Evolutionary conservation across 371 early-diverging fungal species (phyloP).

Genomic region (Mortierella sp.): DNA sequence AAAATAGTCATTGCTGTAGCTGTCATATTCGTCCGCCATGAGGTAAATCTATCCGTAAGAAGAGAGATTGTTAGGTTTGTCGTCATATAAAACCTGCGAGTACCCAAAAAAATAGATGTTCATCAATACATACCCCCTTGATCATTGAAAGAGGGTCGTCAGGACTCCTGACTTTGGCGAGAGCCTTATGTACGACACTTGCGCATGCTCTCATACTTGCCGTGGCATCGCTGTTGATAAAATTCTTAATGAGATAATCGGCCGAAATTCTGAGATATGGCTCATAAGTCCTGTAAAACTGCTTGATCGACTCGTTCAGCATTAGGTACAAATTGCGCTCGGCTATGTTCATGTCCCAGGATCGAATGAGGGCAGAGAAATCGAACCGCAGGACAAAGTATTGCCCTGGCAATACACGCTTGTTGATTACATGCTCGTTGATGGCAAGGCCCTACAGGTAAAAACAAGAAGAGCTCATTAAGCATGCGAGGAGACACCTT

Average conservation of each 20-base stretch:
- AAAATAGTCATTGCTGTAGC: slow-evolving; percentile 44
- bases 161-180: slow-evolving; percentile 15
- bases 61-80: slow-evolving; percentile 20
- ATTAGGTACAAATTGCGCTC: slow-evolving; percentile 28
- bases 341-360: slow-evolving; percentile 15
- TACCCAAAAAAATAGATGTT: background rate
- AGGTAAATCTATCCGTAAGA: slow-evolving; percentile 41
- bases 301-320: slow-evolving; percentile 38
- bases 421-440: slow-evolving; percentile 36
- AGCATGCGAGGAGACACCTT: slow-evolving; percentile 8
- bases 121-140: slow-evolving; percentile 31
- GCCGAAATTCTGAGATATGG: slow-evolving; percentile 40
- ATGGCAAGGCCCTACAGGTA: slow-evolving; percentile 44
- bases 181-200: slow-evolving; percentile 26
- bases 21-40: slow-evolving; percentile 56
- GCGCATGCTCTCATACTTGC: slow-evolving; percentile 39
- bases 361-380: slow-evolving; percentile 35
- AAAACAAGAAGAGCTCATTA: slow-evolving; percentile 15
- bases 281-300: slow-evolving; percentile 37
- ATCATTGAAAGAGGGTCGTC: slow-evolving; percentile 48
- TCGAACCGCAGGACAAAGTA: slow-evolving; percentile 48
- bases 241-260: slow-evolving; percentile 27
- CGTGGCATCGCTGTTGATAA: slow-evolving; percentile 22
- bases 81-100: background rate
- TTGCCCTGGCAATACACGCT: slow-evolving; percentile 16